Percentiles rank a stretch among this genome's conserved stretches.
Evolutionary conservation across 306 rosid species (phyloP).

Genomic region (Medicago arabica): DNA sequence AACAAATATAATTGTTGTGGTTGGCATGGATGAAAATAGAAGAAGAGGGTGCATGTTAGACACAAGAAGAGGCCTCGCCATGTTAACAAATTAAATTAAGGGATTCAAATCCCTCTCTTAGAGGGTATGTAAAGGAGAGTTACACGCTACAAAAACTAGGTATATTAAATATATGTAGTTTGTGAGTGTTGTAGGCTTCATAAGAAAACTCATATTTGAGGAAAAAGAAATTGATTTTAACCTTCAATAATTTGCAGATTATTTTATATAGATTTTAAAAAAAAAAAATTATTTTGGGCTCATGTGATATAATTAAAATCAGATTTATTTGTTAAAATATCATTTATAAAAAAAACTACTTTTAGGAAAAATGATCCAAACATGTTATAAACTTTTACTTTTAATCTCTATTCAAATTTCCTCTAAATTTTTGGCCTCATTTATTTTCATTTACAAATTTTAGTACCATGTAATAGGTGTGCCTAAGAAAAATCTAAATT

Average conservation of each 20-base stretch:
- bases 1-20: slow-evolving; percentile 34
- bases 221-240: neutral
- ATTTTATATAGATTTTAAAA: neutral
- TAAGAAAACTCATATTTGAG: neutral
- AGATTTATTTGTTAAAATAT: too few relatives aligned
- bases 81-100: slow-evolving; percentile 23
- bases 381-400: too few relatives aligned
- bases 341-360: too few relatives aligned
- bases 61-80: slow-evolving; percentile 49
- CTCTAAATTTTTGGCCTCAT: too few relatives aligned
- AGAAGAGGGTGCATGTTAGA: slow-evolving; percentile 29
- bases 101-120: neutral
- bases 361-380: too few relatives aligned
- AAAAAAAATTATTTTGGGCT: neutral
- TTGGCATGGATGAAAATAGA: slow-evolving; percentile 32
- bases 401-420: too few relatives aligned
- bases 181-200: slow-evolving; percentile 3
- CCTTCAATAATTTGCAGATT: neutral
- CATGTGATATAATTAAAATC: neutral
- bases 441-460: too few relatives aligned
- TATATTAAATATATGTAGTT: neutral
- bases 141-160: neutral
- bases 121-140: slow-evolving; percentile 3
- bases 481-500: too few relatives aligned
- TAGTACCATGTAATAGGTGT: too few relatives aligned